phyloP scores from a whole-genome alignment of 345 rosid genomes.

The Gossypium longicalyx region DNA sequence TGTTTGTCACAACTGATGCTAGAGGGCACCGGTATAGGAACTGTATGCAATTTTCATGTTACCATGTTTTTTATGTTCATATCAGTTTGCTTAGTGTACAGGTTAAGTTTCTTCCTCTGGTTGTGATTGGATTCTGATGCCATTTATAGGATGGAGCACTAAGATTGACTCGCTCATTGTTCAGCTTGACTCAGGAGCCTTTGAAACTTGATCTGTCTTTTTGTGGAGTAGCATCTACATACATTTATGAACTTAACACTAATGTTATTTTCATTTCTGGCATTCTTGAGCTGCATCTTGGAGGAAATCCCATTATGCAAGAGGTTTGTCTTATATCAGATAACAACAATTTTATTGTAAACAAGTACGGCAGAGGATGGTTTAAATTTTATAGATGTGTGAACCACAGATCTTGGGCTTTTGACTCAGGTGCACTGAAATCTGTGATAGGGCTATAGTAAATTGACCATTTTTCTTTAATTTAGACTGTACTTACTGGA shows the following conservation, averaged over 20 bases:
- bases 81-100: neutral
- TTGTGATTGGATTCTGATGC: slow-evolving; percentile 16
- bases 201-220: slow-evolving; percentile 70
- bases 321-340: slow-evolving; percentile 51
- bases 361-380: neutral
- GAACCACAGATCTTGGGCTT: neutral
- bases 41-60: slow-evolving; percentile 38
- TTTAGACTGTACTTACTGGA: neutral
- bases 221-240: slow-evolving; percentile 53
- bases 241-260: slow-evolving; percentile 35
- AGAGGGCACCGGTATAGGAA: slow-evolving; percentile 73
- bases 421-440: neutral
- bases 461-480: neutral
- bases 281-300: slow-evolving; percentile 66
- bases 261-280: slow-evolving; percentile 35
- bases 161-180: slow-evolving; percentile 50
- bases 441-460: neutral
- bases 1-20: slow-evolving; percentile 67
- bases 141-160: slow-evolving; percentile 63
- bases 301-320: slow-evolving; percentile 58
- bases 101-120: slow-evolving; percentile 6
- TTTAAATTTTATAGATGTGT: neutral
- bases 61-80: neutral
- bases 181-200: slow-evolving; percentile 48
- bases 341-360: neutral